Evolutionary conservation across 2,329 filamentous ascomycete species (phyloP).

Genomic region (Whalleya microplaca): DNA sequence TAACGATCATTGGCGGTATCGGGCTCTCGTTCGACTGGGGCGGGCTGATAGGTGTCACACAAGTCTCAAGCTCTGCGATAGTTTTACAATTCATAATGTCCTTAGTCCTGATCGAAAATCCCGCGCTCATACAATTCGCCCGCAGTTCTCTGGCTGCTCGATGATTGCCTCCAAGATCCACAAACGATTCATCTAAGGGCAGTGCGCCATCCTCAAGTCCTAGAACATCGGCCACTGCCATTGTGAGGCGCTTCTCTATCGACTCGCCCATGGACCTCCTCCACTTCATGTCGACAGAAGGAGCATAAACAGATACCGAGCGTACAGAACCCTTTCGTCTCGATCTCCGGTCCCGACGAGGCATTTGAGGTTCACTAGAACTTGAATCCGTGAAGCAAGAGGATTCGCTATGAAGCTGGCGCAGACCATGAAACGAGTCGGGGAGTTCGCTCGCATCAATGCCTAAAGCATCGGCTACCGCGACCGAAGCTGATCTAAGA

Average conservation of each 20-base stretch:
- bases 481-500: slow-evolving; percentile 29
- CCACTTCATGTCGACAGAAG: slow-evolving; percentile 20
- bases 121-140: slow-evolving; percentile 41
- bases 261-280: slow-evolving; percentile 14
- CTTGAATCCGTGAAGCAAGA: slow-evolving; percentile 11
- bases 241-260: slow-evolving; percentile 38
- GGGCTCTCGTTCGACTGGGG: slow-evolving; percentile 11
- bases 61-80: slow-evolving; percentile 49
- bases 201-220: slow-evolving; percentile 38
- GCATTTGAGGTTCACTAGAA: slow-evolving; percentile 5
- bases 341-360: background rate
- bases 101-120: slow-evolving; percentile 40
- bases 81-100: slow-evolving; percentile 50
- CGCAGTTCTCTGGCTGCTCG: slow-evolving; percentile 40
- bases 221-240: slow-evolving; percentile 43
- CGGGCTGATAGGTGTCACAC: slow-evolving; percentile 39
- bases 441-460: slow-evolving; percentile 35
- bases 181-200: slow-evolving; percentile 47
- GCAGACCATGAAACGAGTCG: slow-evolving; percentile 20
- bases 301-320: slow-evolving; percentile 28
- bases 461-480: slow-evolving; percentile 34
- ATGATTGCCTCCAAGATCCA: slow-evolving; percentile 48
- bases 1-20: slow-evolving; percentile 20
- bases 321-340: slow-evolving; percentile 6
- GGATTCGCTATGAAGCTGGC: slow-evolving; percentile 5